A percentile compares a stretch with the other conserved stretches of the same genome.
These are phyloP conservation scores for Fraxinus platypoda DNA, from an alignment of 305 asterid species.

Conservation along the genomic window DNA sequence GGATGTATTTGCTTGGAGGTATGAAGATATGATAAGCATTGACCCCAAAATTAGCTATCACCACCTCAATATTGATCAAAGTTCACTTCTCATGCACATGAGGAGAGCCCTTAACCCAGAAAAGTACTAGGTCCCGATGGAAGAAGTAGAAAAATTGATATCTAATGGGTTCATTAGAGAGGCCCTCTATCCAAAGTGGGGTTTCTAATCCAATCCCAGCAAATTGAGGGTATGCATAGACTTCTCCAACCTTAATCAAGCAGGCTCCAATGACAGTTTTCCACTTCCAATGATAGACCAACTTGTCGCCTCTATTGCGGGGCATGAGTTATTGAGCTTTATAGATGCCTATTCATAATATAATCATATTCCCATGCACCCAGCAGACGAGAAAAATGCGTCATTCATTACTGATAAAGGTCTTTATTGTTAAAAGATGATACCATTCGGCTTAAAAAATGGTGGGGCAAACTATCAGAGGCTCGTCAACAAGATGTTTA, in stretches of 20 bases:
- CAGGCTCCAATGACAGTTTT: background rate
- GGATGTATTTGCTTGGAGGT: background rate
- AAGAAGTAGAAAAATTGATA: background rate
- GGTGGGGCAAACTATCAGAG: background rate
- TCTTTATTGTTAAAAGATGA: background rate
- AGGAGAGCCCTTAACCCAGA: background rate
- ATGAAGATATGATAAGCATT: background rate
- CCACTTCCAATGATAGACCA: background rate
- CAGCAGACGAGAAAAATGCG: background rate
- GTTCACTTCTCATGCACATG: background rate
- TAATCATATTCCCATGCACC: background rate
- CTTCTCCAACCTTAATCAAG: background rate
- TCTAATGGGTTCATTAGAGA: background rate
- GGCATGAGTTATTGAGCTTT: background rate
- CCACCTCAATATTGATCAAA: background rate
- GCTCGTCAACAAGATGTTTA: background rate
- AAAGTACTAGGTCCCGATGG: background rate
- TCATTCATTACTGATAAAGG: background rate
- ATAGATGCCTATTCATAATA: background rate
- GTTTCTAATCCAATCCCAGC: background rate
- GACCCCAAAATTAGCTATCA: background rate
- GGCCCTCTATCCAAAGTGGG: background rate
- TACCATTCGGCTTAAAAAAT: background rate
- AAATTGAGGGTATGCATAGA: background rate
- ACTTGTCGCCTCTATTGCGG: background rate